phyloP scores from a whole-genome alignment of 495 filamentous ascomycete genomes.

The Penicillium herquei region DNA sequence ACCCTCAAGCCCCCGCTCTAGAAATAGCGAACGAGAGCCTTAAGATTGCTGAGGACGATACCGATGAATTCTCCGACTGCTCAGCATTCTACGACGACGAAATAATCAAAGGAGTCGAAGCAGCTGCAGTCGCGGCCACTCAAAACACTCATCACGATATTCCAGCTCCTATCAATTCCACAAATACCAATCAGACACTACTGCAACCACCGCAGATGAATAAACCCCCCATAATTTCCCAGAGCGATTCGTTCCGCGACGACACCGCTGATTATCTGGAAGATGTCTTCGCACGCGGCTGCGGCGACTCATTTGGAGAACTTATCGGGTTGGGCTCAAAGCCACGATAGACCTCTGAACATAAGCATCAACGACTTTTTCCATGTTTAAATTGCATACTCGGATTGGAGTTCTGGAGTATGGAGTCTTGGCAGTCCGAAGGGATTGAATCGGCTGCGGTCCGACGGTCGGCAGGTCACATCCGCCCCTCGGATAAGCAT shows the following conservation, averaged over 20 bases:
- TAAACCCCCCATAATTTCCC: conserved; percentile 4
- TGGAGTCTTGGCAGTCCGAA: neutral
- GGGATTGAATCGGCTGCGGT: conserved; percentile 15
- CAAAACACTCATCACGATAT: neutral
- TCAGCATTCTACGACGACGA: conserved; percentile 40
- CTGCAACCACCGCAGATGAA: conserved; percentile 6
- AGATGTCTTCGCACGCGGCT: conserved; percentile 31
- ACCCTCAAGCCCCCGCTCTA: neutral
- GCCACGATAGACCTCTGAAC: neutral
- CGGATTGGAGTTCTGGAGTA: neutral
- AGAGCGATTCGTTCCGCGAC: conserved; percentile 39
- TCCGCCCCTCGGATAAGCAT: conserved; percentile 2
- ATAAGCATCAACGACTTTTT: no score
- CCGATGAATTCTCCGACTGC: conserved; percentile 44
- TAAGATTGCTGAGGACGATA: conserved; percentile 12
- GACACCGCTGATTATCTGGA: conserved; percentile 41
- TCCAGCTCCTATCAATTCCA: neutral
- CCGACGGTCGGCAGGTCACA: conserved; percentile 33
- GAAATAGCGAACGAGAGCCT: neutral
- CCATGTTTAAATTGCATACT: neutral
- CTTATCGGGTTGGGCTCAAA: conserved; percentile 22
- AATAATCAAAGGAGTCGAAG: conserved; percentile 28
- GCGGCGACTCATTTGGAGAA: conserved; percentile 29
- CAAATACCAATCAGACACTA: neutral
- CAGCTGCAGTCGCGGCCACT: conserved; percentile 10